phyloP scores from a whole-genome alignment of 805 yeast species.

The Zygosaccharomyces bailii region DNA sequence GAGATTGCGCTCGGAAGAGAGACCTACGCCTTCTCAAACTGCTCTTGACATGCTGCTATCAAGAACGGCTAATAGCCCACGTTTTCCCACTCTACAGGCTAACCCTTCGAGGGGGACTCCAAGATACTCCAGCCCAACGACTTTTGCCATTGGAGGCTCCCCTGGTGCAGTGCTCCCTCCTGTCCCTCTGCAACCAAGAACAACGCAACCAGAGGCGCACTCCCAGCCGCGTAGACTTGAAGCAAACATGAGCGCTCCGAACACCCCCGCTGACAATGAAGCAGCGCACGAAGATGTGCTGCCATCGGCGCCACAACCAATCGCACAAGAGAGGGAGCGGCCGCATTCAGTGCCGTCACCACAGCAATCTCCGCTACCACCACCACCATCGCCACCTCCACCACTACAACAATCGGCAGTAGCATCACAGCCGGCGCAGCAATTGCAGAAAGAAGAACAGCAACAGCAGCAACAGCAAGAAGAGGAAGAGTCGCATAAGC shows the following conservation, averaged over 20 bases:
- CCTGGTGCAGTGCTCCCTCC: slow-evolving; percentile 12
- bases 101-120: slow-evolving; percentile 9
- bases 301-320: background rate
- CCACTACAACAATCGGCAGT: background rate
- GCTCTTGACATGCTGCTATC: slow-evolving; percentile 34
- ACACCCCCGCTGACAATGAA: background rate
- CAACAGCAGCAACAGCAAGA: background rate
- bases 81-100: slow-evolving; percentile 13
- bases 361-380: background rate
- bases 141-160: slow-evolving; percentile 13
- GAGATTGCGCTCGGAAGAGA: slow-evolving; percentile 25
- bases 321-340: background rate
- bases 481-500: slow-evolving; percentile 6
- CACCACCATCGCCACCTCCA: background rate
- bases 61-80: slow-evolving; percentile 25
- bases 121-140: slow-evolving; percentile 14
- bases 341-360: background rate
- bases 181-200: slow-evolving; percentile 2
- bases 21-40: slow-evolving; percentile 31
- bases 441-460: background rate
- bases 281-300: background rate
- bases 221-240: background rate
- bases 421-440: background rate
- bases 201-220: slow-evolving; percentile 2
- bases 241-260: background rate